Base-by-base conservation (phyloP, 179 eudicot species). In the Silene vulgaris region DNA sequence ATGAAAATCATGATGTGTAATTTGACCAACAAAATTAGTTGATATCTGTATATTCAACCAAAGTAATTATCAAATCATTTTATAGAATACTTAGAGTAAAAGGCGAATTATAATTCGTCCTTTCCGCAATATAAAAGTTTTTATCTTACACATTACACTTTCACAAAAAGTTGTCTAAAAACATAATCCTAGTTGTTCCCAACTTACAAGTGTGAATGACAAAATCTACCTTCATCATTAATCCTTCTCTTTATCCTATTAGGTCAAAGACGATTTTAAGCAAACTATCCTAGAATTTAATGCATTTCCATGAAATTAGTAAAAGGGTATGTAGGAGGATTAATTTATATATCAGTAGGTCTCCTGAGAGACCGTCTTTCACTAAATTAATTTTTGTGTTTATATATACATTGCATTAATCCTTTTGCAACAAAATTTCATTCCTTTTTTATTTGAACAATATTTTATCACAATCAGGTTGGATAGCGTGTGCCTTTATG, bases 61-160 rank as follows among this genome's bases (percentile, higher is more conserved):
- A 43, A 43, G 50, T 43, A 43, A 43, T 43, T 43, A 43, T 43
- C 17, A 54, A 54, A 54, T 54, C 59, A 54, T 14, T 5, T 54
- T 2, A 5, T 4, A 54, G 7, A 54, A 54, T 54, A 54, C 59
- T 54, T 52, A 52, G 59, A 52, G 59, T 54, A 5, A 54, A 54
- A 13, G 59, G 5, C 0, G n/a, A 2, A 17, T 16, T 16, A 5
- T 14, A 28, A 0, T 23, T 69, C 1, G 16, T 21, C 26, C 16
- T 48, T 43, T 45, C 19, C 60, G 14, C 60, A 45, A 69, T 69
- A 45, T 45, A 20, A 43, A 69, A 69, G 3, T n/a, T 21, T 26
- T 71, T 20, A 50, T 45, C 76, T 63, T 74, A 11, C 21, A 74
- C 40, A 7, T 64, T 74, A 64, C 77, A 23, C 45, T 74, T 74